phyloP scores from a whole-genome alignment of 148 eudicot genomes.

The Bassia scoparia region DNA sequence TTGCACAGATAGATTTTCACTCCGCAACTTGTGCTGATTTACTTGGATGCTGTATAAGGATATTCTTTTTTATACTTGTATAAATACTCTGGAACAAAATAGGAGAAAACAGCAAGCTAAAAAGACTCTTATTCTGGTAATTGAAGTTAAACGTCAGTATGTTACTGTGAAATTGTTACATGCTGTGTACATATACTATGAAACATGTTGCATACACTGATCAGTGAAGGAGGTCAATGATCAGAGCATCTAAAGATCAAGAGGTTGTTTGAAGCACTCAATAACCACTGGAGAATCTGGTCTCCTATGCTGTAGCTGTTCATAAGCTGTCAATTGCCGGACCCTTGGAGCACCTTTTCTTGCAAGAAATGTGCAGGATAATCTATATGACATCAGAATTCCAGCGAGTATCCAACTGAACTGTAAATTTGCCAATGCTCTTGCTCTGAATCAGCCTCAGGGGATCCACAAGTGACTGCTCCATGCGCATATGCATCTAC shows the following conservation, averaged over 20 bases:
- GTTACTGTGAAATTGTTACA: too few species aligned
- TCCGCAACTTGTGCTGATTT: background rate
- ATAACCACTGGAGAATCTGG: constrained; percentile 20
- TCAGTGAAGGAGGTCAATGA: background rate
- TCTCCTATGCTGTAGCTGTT: constrained; percentile 29
- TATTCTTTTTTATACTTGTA: background rate
- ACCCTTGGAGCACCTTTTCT: constrained; percentile 30
- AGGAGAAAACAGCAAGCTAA: background rate
- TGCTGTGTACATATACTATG: background rate
- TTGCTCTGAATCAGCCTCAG: constrained; percentile 62
- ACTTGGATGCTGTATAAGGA: background rate
- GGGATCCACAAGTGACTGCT: constrained; percentile 52
- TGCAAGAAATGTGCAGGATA: constrained; percentile 34
- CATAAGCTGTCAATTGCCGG: constrained; percentile 27
- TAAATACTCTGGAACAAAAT: background rate
- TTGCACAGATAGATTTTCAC: too few species aligned
- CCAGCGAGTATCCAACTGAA: constrained; percentile 86
- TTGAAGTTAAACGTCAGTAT: too few species aligned
- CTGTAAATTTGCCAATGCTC: constrained; percentile 76
- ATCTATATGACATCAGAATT: constrained; percentile 41
- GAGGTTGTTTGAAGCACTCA: constrained; percentile 29
- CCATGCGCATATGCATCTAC: constrained; percentile 30
- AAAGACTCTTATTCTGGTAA: background rate
- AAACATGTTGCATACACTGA: background rate
- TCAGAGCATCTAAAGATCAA: constrained; percentile 17